These are phyloP conservation scores for Penicillium crystallinum DNA, from an alignment of 495 filamentous ascomycete genomes.

Conservation along the genomic window DNA sequence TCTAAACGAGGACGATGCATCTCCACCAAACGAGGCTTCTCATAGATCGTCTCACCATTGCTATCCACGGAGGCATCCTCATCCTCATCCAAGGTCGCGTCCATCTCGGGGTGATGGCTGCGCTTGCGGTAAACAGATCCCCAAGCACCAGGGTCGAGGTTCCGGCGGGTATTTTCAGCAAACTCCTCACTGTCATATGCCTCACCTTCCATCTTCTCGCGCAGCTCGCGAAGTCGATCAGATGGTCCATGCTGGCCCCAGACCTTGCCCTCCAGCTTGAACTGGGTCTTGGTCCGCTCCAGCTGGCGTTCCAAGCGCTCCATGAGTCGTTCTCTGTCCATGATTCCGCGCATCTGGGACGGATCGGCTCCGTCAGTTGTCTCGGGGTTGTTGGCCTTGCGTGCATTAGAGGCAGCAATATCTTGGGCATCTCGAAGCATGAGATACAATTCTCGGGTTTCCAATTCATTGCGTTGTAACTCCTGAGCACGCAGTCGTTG, in stretches of 20 bases:
- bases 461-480: constrained; percentile 88
- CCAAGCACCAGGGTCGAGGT: constrained; percentile 53
- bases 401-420: constrained; percentile 80
- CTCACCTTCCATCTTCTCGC: constrained; percentile 87
- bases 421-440: constrained; percentile 99
- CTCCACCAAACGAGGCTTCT: constrained; percentile 62
- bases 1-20: constrained; percentile 70
- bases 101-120: constrained; percentile 45
- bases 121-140: constrained; percentile 61
- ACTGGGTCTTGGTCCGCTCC: constrained; percentile 95
- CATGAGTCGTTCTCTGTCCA: constrained; percentile 90
- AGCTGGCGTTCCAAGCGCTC: constrained; percentile 88
- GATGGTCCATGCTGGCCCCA: constrained; percentile 87
- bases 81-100: constrained; percentile 36
- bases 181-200: constrained; percentile 45
- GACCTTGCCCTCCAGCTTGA: constrained; percentile 91
- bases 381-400: constrained; percentile 47
- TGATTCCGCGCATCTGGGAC: constrained; percentile 80
- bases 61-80: constrained; percentile 36
- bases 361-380: constrained; percentile 58
- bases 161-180: constrained; percentile 45
- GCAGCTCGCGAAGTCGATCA: constrained; percentile 83
- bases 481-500: constrained; percentile 86
- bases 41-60: constrained; percentile 48
- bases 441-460: constrained; percentile 93